Evolutionary conservation across 306 rosid species (phyloP), one percentile per base, ranked within the genome.

Genomic region (Comarum palustre): DNA sequence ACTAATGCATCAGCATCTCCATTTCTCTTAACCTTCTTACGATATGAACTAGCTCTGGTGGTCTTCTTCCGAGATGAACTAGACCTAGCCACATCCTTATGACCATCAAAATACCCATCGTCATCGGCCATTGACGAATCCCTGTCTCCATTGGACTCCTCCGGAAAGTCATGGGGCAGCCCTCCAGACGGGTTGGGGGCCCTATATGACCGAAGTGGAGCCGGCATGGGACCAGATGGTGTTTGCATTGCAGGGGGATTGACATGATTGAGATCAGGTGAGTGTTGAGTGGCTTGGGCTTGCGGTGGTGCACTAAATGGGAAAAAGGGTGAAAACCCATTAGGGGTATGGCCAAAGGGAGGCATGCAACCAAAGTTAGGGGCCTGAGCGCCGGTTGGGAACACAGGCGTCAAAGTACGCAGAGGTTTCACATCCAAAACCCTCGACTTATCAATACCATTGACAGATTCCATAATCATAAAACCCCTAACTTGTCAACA

Each of bases 381-480:
- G 75, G 80, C 71, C 57, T 79, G 80, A 68, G 80, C 41, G 6
- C 77, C 31, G 64, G 42, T 66, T 25, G 89, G 80, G 71, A 81
- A 89, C 61, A 89, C 84, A 0, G 91, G 91, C 32, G 69, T 78
- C 85, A 89, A 76, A 81, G 80, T 61, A 68, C 89, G 82, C 65
- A 89, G 42, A 64, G 95, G 95, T 73, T 80, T 87, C n/a, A 87
- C 78, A 83, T 87, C 91, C 67, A 85, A 66, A 79, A 89, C 80
- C 79, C 55, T 81, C 4, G 83, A 73, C 86, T 83, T 89, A 71
- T 89, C 90, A 71, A 83, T 66, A 22, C 83, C 70, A 67, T 82
- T 82, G 13, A 82, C 77, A 77, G 87, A 77, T 75, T 86, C 86
- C 94, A 89, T 57, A 24, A 25, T 89, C 43, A 51, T 71, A 81